phyloP scores from a whole-genome alignment of 306 rosid genomes.

The Medicago arabica region DNA sequence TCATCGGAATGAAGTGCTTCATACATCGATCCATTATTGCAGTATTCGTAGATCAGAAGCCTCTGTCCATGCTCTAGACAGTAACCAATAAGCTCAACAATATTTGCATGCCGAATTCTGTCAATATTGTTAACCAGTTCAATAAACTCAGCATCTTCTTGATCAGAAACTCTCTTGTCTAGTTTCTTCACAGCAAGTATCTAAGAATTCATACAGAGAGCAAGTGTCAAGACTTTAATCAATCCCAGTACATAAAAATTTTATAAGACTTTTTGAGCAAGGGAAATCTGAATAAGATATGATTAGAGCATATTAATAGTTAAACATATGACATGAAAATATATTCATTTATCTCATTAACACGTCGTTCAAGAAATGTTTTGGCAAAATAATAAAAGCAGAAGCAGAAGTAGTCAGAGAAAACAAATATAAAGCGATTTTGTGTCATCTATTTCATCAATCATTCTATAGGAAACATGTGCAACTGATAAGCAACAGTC shows the following conservation, averaged over 20 bases:
- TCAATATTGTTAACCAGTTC: constrained; percentile 77
- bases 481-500: constrained; percentile 42
- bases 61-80: constrained; percentile 87
- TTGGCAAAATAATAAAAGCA: constrained; percentile 18
- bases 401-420: constrained; percentile 1
- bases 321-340: too few species aligned
- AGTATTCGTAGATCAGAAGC: constrained; percentile 84
- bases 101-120: constrained; percentile 77
- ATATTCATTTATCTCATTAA: too few species aligned
- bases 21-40: constrained; percentile 77
- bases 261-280: constrained; percentile 34
- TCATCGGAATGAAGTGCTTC: constrained; percentile 79
- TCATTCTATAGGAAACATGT: neutral
- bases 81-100: constrained; percentile 82
- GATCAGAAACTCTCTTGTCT: constrained; percentile 67
- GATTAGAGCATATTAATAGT: too few species aligned
- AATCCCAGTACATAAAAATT: constrained; percentile 27
- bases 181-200: constrained; percentile 88
- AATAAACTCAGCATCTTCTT: constrained; percentile 78
- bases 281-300: neutral
- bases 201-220: constrained; percentile 55
- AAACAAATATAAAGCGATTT: neutral
- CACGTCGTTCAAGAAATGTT: constrained; percentile 18
- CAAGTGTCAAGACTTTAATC: constrained; percentile 30
- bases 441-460: neutral